phyloP scores from a whole-genome alignment of 495 filamentous ascomycete genomes.

The Aspergillus cristatus region DNA sequence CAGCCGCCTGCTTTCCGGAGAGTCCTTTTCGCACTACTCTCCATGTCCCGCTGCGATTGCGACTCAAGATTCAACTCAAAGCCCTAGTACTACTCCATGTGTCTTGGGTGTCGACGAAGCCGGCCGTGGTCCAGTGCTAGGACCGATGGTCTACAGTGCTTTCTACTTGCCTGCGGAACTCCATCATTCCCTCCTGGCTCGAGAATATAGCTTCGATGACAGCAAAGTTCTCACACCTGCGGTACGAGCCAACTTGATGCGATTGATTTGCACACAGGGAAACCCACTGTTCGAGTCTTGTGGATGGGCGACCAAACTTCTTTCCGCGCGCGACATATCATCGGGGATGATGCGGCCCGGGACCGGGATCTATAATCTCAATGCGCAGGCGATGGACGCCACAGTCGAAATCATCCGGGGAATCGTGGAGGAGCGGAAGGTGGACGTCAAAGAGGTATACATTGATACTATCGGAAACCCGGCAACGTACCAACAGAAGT shows the following conservation, averaged over 20 bases:
- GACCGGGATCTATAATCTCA: conserved; percentile 71
- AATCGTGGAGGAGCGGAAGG: conserved; percentile 57
- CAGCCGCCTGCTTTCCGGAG: conserved; percentile 53
- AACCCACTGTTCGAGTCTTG: conserved; percentile 59
- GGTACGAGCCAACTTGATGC: conserved; percentile 68
- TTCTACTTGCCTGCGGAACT: conserved; percentile 68
- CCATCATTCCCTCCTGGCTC: conserved; percentile 62
- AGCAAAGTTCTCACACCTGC: conserved; percentile 75
- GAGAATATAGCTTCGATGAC: conserved; percentile 80
- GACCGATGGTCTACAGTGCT: conserved; percentile 93
- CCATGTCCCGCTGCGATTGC: conserved; percentile 47
- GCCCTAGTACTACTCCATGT: conserved; percentile 34
- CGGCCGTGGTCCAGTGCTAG: conserved; percentile 87
- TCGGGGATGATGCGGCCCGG: conserved; percentile 66
- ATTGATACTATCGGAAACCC: conserved; percentile 91
- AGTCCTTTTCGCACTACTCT: conserved; percentile 80
- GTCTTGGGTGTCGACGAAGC: conserved; percentile 92
- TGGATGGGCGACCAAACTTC: conserved; percentile 71
- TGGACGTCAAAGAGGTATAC: conserved; percentile 81
- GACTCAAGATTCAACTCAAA: conserved; percentile 23
- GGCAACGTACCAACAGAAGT: conserved; percentile 67
- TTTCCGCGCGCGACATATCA: conserved; percentile 78
- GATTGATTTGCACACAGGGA: conserved; percentile 54
- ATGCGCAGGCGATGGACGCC: conserved; percentile 95
- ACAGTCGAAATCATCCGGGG: conserved; percentile 76